phyloP scores from a whole-genome alignment of 2,329 filamentous ascomycete species.

The Rachicladosporium sp. region DNA sequence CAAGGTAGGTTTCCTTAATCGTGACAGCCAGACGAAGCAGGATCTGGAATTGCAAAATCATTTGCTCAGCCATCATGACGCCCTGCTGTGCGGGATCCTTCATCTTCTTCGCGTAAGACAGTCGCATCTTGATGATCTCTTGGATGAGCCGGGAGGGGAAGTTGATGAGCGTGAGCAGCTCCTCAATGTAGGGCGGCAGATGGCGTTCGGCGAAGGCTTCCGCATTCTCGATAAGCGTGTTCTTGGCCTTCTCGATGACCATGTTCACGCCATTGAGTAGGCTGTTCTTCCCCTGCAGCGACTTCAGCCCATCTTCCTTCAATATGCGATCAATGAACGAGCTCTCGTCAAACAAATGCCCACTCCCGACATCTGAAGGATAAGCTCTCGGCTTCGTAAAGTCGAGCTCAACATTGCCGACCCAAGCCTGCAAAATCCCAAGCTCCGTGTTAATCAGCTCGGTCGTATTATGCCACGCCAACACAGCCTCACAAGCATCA shows the following conservation, averaged over 20 bases:
- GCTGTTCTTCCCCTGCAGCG: constrained; percentile 69
- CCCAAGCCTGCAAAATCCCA: constrained; percentile 84
- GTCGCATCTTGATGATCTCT: constrained; percentile 84
- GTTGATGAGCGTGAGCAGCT: constrained; percentile 88
- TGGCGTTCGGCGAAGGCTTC: constrained; percentile 76
- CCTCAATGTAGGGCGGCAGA: constrained; percentile 93
- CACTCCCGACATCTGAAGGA: constrained; percentile 46
- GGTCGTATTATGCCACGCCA: constrained; percentile 95
- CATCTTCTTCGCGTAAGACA: constrained; percentile 88
- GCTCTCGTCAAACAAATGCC: constrained; percentile 73
- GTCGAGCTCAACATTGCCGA: constrained; percentile 88
- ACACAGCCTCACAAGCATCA: constrained; percentile 75
- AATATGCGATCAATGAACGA: constrained; percentile 89
- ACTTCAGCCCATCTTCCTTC: constrained; percentile 90
- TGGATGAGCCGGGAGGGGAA: constrained; percentile 92
- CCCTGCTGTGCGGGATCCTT: constrained; percentile 88
- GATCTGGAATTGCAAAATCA: constrained; percentile 94
- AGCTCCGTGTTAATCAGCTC: constrained; percentile 93
- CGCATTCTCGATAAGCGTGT: constrained; percentile 76
- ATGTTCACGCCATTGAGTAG: constrained; percentile 73
- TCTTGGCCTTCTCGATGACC: constrained; percentile 87
- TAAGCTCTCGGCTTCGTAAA: constrained; percentile 65
- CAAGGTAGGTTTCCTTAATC: constrained; percentile 80
- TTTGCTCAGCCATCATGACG: constrained; percentile 87
- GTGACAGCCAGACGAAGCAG: constrained; percentile 80